Conservation (phyloP, 2,329 filamentous ascomycete genomes). For the Botrytis porri region DNA sequence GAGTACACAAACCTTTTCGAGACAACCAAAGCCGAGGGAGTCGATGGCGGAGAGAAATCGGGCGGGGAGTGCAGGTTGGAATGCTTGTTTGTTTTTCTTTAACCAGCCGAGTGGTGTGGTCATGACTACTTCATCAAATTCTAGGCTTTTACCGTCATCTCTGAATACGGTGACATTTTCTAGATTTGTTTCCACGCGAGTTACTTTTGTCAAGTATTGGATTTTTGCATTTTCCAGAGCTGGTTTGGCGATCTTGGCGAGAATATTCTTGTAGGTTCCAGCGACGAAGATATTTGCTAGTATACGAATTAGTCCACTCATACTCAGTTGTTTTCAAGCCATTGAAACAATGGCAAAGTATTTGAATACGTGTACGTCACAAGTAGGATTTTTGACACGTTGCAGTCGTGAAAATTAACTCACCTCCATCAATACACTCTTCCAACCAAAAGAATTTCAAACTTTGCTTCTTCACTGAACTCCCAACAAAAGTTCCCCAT, state of each 20-base stretch:
- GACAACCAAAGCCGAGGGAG: constrained; percentile 45
- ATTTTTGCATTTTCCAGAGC: constrained; percentile 30
- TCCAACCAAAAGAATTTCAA: constrained; percentile 57
- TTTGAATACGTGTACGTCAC: accelerated
- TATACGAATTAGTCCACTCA: neutral
- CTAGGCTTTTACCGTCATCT: constrained; percentile 23
- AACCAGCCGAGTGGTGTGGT: constrained; percentile 52
- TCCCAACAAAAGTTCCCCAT: constrained; percentile 55
- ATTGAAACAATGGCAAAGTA: neutral
- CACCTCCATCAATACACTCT: constrained; percentile 53
- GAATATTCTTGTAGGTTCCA: constrained; percentile 37
- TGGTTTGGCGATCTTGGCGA: constrained; percentile 33
- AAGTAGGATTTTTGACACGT: neutral
- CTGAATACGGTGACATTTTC: constrained; percentile 24
- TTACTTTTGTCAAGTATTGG: constrained; percentile 30
- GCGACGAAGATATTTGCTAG: constrained; percentile 37
- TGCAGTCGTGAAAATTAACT: constrained; percentile 6
- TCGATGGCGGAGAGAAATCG: constrained; percentile 46
- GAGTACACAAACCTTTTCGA: constrained; percentile 48
- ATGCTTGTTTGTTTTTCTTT: constrained; percentile 43
- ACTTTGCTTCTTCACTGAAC: constrained; percentile 48
- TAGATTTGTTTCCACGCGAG: constrained; percentile 21
- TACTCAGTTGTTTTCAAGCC: neutral
- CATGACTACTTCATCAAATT: constrained; percentile 47
- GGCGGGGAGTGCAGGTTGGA: constrained; percentile 44